phyloP scores from a whole-genome alignment of 805 yeast species.

The Nakazawaea molendinolei region DNA sequence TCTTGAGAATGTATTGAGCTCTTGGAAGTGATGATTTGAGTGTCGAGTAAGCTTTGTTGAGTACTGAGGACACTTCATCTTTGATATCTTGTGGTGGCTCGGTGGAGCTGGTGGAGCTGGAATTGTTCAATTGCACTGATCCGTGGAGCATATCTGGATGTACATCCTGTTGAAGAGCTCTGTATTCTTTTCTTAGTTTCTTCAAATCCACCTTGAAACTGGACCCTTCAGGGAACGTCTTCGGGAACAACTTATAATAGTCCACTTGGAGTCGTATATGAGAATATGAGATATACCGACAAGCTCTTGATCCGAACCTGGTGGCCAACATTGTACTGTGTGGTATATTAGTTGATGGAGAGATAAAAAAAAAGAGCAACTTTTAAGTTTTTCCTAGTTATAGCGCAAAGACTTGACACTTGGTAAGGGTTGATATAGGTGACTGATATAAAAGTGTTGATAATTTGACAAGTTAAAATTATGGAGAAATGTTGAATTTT shows the following conservation, averaged over 20 bases:
- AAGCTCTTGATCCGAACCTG: too few species aligned
- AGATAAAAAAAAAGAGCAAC: too few species aligned
- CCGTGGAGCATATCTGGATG: slow-evolving; percentile 69
- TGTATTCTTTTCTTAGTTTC: slow-evolving; percentile 64
- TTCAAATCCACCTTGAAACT: slow-evolving; percentile 51
- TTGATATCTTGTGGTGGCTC: too few species aligned
- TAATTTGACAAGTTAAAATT: too few species aligned
- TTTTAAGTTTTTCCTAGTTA: too few species aligned
- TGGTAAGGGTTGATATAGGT: too few species aligned
- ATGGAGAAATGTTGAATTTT: too few species aligned
- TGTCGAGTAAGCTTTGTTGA: slow-evolving; percentile 75
- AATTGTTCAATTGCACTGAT: slow-evolving; percentile 20
- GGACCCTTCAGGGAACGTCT: slow-evolving; percentile 61
- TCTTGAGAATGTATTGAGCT: slow-evolving; percentile 50
- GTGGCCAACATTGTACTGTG: too few species aligned
- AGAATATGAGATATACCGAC: too few species aligned
- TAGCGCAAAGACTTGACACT: too few species aligned
- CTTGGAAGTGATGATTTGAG: slow-evolving; percentile 65
- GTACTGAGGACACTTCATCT: slow-evolving; percentile 37
- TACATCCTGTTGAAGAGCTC: slow-evolving; percentile 59
- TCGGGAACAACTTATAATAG: slow-evolving; percentile 67
- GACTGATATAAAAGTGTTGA: too few species aligned
- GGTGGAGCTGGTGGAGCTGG: slow-evolving; percentile 13
- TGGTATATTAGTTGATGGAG: too few species aligned
- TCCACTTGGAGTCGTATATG: slow-evolving; percentile 15